phyloP scores from a whole-genome alignment of 106 monocot species.

The Allium fistulosum region DNA sequence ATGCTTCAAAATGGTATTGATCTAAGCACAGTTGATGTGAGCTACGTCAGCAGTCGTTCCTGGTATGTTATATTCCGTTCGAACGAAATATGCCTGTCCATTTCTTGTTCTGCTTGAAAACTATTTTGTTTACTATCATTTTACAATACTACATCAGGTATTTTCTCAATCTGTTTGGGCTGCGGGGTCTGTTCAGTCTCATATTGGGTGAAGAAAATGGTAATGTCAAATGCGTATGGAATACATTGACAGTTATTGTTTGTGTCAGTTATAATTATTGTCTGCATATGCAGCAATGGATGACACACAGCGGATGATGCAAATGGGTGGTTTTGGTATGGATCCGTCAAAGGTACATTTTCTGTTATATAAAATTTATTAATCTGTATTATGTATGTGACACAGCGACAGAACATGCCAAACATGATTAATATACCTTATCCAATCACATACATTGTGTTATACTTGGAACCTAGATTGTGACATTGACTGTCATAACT shows the following conservation, averaged over 20 bases:
- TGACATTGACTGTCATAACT: neutral
- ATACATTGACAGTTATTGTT: too few relatives aligned
- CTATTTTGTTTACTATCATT: neutral
- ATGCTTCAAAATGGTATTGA: conserved; percentile 99
- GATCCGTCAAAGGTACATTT: conserved; percentile 67
- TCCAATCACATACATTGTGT: neutral
- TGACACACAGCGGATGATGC: conserved; percentile 98
- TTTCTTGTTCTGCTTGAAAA: neutral
- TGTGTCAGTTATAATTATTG: neutral
- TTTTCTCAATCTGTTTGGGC: conserved; percentile 90
- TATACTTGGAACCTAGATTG: neutral
- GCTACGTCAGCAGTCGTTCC: conserved; percentile 99
- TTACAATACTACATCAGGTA: conserved; percentile 49
- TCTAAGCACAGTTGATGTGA: conserved; percentile 97
- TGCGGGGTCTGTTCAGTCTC: conserved; percentile 96
- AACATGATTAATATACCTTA: neutral
- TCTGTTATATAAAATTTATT: neutral
- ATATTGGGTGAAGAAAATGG: conserved; percentile 99
- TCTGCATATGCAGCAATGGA: conserved; percentile 61
- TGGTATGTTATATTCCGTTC: conserved; percentile 39
- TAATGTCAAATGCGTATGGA: conserved; percentile 9
- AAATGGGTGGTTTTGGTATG: conserved; percentile 94
- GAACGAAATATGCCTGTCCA: neutral
- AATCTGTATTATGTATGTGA: too few relatives aligned
- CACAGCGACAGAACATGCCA: neutral